A percentile compares a stretch with the other conserved stretches of the same genome.
Evolutionary conservation across 306 rosid species (phyloP).

Genomic region (Betula pendula): DNA sequence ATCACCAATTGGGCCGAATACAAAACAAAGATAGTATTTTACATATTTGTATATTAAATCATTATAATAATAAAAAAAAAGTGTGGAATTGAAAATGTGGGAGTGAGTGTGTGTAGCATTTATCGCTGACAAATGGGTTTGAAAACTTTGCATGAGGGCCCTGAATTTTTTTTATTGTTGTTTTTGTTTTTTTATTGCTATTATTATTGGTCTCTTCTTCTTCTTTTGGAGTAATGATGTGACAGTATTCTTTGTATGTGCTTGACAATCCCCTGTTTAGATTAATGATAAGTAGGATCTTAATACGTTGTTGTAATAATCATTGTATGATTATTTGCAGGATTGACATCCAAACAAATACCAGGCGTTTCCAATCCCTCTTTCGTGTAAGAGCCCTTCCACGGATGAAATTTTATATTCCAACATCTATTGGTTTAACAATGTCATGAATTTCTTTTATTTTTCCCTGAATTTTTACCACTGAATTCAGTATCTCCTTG

Average conservation of each 20-base stretch:
- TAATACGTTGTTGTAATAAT: constrained; percentile 15
- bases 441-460: constrained; percentile 10
- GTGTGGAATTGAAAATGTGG: no score
- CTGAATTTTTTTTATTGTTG: not conserved
- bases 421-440: constrained; percentile 15
- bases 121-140: not conserved
- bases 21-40: no score
- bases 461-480: constrained; percentile 22
- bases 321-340: constrained; percentile 47
- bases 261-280: not conserved
- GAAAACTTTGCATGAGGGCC: not conserved
- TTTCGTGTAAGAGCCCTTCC: constrained; percentile 62
- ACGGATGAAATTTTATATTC: constrained; percentile 13
- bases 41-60: no score
- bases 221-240: not conserved
- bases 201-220: not conserved
- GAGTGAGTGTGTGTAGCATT: no score
- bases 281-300: constrained; percentile 18
- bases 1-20: no score
- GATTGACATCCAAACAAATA: constrained; percentile 92
- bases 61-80: no score
- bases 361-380: constrained; percentile 76
- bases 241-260: not conserved
- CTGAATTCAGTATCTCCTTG: constrained; percentile 77
- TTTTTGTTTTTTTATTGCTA: not conserved